Evolutionary conservation across 1,284 basidiomycete genomes (phyloP), one percentile per base, ranked within the genome.

Genomic region (Laetiporus sulphureus): DNA sequence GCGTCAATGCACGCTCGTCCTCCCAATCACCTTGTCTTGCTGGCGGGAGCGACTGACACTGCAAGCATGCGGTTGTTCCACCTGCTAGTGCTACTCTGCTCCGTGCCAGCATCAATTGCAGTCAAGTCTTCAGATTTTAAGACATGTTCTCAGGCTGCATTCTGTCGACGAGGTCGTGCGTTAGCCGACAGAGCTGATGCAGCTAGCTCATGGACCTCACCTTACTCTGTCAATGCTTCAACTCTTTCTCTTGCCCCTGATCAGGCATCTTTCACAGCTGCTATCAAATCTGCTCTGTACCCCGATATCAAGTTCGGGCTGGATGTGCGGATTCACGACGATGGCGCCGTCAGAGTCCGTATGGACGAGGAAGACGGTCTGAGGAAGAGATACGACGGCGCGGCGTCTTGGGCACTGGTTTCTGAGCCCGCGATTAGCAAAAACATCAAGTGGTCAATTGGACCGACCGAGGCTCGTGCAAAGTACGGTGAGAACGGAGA

Each of bases 101-200:
- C 61, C 25, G 50, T 55, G 38, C 65, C 61, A 6, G 47, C 59
- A 15, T 52, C 58, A 1, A 51, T 74, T 19, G 78, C 82, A 21
- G 75, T 88, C 60, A 88, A 86, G 62, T 63, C 72, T 30, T 74
- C 83, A 46, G 90, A 96, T 63, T 96, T 93, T 72, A 96, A 95
- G 65, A 90, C 80, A 47, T 96, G 93, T 60, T 73, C 75, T 15
- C 89, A 96, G 62, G 78, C 89, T 1, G 89, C 87, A 12, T 96
- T 97, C 68, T 96, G 93, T 68, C 79, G 88, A 36, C 74, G 92
- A 48, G 88, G 91, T 39, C 80, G 92, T 35, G 83, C 83, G 0
- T 76, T 96, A 38, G 78, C 89, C 42, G 67, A 73, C 8, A 76
- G 86, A 40, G 83, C 87, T 12, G 67, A 71, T 35, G 74, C 73